Conservation (phyloP, 345 rosid species). For the Linum usitatissimum region DNA sequence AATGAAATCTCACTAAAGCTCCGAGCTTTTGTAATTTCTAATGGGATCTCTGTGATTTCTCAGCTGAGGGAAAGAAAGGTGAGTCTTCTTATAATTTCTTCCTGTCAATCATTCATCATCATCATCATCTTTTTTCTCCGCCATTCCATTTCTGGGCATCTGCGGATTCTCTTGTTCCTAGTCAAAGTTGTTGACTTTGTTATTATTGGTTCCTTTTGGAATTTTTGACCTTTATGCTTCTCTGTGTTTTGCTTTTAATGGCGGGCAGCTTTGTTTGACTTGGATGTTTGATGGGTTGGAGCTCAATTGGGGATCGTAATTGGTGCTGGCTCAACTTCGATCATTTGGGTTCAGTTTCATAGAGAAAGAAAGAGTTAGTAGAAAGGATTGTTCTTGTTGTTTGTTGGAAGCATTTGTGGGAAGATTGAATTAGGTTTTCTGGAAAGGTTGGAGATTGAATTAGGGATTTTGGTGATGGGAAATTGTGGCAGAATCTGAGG, state of each 20-base stretch:
- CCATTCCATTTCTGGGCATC: neutral
- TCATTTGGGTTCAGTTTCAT: neutral
- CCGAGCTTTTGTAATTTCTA: no score
- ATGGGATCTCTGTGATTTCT: no score
- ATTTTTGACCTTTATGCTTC: neutral
- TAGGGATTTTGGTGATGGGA: constrained; percentile 28
- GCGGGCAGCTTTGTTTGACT: neutral
- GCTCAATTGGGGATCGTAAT: constrained; percentile 1
- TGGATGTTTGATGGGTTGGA: constrained; percentile 3
- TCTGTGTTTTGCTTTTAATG: no score
- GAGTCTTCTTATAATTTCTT: no score
- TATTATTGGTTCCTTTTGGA: neutral
- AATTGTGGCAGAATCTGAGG: constrained; percentile 10
- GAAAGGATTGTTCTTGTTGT: no score
- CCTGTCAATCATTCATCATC: no score
- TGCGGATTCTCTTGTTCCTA: neutral
- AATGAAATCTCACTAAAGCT: no score
- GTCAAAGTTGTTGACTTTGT: neutral
- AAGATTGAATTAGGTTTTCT: neutral
- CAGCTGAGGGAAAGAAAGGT: no score
- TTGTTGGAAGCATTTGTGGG: neutral
- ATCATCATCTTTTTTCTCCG: no score
- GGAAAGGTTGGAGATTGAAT: neutral
- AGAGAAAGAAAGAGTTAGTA: neutral
- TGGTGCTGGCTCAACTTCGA: neutral